Evolutionary conservation across 768 basidiomycete genomes (phyloP), one percentile per base, ranked within the genome.

Genomic region (Nidularia sp.): DNA sequence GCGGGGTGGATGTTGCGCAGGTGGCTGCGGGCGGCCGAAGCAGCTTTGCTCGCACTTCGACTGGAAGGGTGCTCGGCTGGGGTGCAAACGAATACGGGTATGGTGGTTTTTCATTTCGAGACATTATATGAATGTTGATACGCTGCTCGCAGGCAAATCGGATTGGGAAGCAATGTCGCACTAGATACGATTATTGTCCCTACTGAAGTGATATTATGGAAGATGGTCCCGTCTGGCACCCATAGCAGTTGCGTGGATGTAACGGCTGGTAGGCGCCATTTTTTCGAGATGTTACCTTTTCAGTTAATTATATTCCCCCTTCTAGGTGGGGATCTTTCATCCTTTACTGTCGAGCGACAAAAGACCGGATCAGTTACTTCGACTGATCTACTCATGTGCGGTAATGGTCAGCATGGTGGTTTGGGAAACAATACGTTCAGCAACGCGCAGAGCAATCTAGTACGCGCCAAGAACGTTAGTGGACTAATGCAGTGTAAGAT

Each of bases 71-170:
- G 7, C 77, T 98, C 15, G 91, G 85, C 0, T 96, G 90, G 83
- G 94, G 94, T 44, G 90, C 90, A 1, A 96, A 97, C 63, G 85
- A 90, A 56, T 87, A 78, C 58, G 93, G 93, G 88, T 88, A 57
- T 48, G 78, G 59, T 29, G 6, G 48, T 50, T 41, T 33, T 45
- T 45, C 34, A 7, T 32, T 41, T 47, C 9, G 15, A 29, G 32
- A 6, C 33, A 6, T n/a, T 45, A 50, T 29, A 41, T 42, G 45
- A 47, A 51, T 18, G 43, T 49, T 31, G 52, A 53, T 52, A 15
- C 60, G 33, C 41, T 25, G 25, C 6, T 39, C 53, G 15, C 59
- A 90, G 91, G 29, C 93, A 98, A 70, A 77, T 95, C 45, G 93
- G 92, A 41, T 70, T 93, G 25, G 91, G 90, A 12, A 70, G 74